Conservation (phyloP, 2,329 filamentous ascomycete genomes). For the Aspergillus udagawae region DNA sequence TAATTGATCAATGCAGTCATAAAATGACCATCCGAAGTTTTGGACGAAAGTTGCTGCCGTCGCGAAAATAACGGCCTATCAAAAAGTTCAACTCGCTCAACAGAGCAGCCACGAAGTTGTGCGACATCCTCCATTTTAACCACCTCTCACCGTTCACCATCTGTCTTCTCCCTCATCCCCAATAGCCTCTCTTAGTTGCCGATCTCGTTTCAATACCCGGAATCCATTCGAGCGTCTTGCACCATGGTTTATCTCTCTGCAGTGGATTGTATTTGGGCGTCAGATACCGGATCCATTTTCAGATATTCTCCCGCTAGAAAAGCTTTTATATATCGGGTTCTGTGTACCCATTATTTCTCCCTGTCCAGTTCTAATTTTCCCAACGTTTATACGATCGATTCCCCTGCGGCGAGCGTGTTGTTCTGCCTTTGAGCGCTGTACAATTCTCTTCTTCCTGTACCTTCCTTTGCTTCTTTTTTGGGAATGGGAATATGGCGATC, state of each 20-base stretch:
- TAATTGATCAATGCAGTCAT: constrained; percentile 16
- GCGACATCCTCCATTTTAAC: not conserved
- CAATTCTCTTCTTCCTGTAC: not conserved
- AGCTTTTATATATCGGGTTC: not conserved
- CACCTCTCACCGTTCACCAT: not conserved
- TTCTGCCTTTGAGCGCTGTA: not conserved
- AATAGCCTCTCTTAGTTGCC: not conserved
- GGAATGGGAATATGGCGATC: not conserved
- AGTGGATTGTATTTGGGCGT: not conserved
- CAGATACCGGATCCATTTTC: not conserved
- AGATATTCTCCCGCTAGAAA: not conserved
- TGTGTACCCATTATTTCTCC: not conserved
- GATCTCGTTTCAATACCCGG: not conserved
- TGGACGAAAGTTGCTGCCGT: constrained; percentile 34
- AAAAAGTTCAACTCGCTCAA: constrained; percentile 3
- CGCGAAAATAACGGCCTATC: constrained; percentile 19
- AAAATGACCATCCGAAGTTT: constrained; percentile 34
- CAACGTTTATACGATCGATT: not conserved
- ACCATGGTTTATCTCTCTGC: not conserved
- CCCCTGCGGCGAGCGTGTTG: not conserved
- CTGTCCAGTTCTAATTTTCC: not conserved
- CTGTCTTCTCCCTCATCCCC: not conserved
- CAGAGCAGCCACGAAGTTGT: not conserved
- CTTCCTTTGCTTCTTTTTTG: not conserved
- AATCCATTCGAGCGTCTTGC: not conserved